A percentile compares a stretch with the other conserved stretches of the same genome.
Conservation (phyloP, 805 yeast species). For the Ogataea haglerorum region DNA sequence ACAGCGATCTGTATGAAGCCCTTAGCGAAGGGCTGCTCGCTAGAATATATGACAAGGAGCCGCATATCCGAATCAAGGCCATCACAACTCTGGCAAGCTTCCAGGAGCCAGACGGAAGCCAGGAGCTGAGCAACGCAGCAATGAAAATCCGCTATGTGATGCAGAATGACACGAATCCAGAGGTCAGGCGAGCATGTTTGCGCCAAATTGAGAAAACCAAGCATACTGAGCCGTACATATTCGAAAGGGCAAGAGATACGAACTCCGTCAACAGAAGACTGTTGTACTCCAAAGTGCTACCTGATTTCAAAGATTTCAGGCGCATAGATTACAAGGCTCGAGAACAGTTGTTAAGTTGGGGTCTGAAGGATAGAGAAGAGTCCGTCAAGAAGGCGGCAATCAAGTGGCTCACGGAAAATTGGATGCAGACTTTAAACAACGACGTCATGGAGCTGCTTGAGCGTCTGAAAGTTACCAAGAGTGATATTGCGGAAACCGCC, state of each 20-base stretch:
- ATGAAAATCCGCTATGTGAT: constrained; percentile 48
- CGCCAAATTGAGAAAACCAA: constrained; percentile 59
- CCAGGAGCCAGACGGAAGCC: constrained; percentile 54
- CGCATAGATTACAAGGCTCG: constrained; percentile 51
- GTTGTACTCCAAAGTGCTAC: constrained; percentile 65
- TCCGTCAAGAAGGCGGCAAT: constrained; percentile 69
- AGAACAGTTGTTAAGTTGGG: constrained; percentile 74
- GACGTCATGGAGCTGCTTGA: constrained; percentile 72
- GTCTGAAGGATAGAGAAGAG: constrained; percentile 81
- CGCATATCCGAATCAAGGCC: constrained; percentile 79
- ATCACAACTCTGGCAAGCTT: constrained; percentile 74
- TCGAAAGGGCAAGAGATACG: constrained; percentile 81
- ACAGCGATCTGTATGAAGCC: constrained; percentile 63
- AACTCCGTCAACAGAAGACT: constrained; percentile 69
- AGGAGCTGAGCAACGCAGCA: constrained; percentile 43
- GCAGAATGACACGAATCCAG: constrained; percentile 79
- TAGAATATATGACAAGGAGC: constrained; percentile 72
- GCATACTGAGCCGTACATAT: constrained; percentile 51
- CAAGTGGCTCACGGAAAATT: constrained; percentile 62
- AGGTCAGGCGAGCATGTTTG: constrained; percentile 83
- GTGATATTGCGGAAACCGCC: constrained; percentile 64
- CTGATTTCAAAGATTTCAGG: constrained; percentile 60
- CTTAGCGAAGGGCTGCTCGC: constrained; percentile 58
- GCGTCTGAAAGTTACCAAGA: constrained; percentile 64
- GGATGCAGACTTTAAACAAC: constrained; percentile 68